phyloP scores from a whole-genome alignment of 2,329 filamentous ascomycete species.

The Verticillium longisporum region DNA sequence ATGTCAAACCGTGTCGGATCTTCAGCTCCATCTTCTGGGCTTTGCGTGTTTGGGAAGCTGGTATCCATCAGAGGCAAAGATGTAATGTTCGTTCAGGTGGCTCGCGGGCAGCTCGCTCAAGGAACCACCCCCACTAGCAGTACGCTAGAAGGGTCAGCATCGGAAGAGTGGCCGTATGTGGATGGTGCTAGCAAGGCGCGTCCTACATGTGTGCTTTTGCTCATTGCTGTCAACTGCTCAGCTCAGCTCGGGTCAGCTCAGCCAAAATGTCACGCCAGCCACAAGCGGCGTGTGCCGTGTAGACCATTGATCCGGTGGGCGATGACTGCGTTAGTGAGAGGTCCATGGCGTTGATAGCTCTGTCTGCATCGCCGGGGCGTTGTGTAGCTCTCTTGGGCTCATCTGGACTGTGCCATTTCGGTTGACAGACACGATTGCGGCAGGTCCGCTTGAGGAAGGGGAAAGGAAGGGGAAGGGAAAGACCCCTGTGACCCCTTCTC shows the following conservation, averaged over 20 bases:
- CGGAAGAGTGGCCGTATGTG: not conserved
- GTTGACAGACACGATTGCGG: not conserved
- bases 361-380: not conserved
- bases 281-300: not conserved
- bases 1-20: not conserved
- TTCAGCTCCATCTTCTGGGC: not conserved
- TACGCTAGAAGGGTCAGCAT: not conserved
- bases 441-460: not conserved
- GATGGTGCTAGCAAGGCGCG: not conserved
- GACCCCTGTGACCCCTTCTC: not conserved
- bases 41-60: not conserved
- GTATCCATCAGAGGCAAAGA: not conserved
- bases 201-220: not conserved
- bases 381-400: too few relatives aligned
- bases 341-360: not conserved
- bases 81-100: not conserved
- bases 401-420: not conserved
- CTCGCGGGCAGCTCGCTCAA: not conserved
- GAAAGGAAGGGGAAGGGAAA: not conserved
- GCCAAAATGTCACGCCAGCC: not conserved
- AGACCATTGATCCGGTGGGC: not conserved
- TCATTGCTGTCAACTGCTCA: too few relatives aligned
- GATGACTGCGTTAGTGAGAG: not conserved
- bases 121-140: not conserved
- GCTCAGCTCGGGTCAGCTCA: too few relatives aligned